Conservation (phyloP, 2,329 filamentous ascomycete species). For the Fusarium sp. region DNA sequence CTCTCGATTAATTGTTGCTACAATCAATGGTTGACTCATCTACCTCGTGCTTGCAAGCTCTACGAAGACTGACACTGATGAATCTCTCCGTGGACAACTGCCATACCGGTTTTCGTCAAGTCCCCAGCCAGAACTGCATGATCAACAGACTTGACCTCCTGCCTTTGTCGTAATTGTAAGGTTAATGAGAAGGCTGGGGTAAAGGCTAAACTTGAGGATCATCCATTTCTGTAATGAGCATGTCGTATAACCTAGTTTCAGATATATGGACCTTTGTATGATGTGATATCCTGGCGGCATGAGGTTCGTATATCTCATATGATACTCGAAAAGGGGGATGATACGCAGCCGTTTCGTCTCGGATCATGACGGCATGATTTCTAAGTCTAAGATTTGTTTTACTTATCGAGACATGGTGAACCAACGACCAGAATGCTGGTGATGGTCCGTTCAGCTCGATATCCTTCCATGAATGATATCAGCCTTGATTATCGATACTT, state of each 20-base stretch:
- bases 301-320: not conserved
- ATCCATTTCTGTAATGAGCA: conserved; percentile 2
- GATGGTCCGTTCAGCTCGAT: not conserved
- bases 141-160: not conserved
- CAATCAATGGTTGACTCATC: not conserved
- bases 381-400: not conserved
- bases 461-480: not conserved
- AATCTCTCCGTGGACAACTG: not conserved
- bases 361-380: conserved; percentile 17
- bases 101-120: not conserved
- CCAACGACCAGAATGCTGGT: not conserved
- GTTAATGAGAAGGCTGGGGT: not conserved
- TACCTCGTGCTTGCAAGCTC: not conserved
- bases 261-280: not conserved
- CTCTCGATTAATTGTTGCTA: too few species aligned
- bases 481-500: not conserved
- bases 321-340: conserved; percentile 9
- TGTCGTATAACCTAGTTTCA: conserved; percentile 24
- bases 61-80: not conserved
- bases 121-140: not conserved
- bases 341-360: conserved; percentile 23
- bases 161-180: not conserved
- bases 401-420: not conserved
- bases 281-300: conserved; percentile 4
- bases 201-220: not conserved